phyloP scores from a whole-genome alignment of 1,284 basidiomycete genomes.

The Pseudozyma thailandica region DNA sequence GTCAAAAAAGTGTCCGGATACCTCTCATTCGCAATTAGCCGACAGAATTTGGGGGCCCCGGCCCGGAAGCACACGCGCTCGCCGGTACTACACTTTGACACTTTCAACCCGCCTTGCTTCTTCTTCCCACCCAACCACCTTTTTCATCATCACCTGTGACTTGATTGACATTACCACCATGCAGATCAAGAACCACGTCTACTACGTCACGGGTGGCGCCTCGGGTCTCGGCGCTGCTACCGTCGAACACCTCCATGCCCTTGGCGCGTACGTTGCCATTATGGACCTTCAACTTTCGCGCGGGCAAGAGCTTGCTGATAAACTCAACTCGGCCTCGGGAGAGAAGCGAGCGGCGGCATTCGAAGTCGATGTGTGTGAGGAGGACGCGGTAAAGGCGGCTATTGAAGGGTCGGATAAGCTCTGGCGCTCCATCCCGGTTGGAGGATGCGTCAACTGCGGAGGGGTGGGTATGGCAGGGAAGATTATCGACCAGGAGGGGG shows the following conservation, averaged over 20 bases:
- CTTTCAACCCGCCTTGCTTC: neutral
- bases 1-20: neutral
- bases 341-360: slow-evolving; percentile 39
- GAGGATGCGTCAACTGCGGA: slow-evolving; percentile 67
- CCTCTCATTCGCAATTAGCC: no score
- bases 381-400: slow-evolving; percentile 56
- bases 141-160: neutral
- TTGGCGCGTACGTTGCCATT: slow-evolving; percentile 59
- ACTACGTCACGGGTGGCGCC: slow-evolving; percentile 62
- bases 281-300: slow-evolving; percentile 56
- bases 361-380: slow-evolving; percentile 62
- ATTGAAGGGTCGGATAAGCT: slow-evolving; percentile 48
- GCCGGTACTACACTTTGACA: no score
- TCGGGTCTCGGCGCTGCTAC: slow-evolving; percentile 66
- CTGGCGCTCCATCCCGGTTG: slow-evolving; percentile 54
- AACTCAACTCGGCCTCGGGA: slow-evolving; percentile 25
- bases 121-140: neutral
- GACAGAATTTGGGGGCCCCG: neutral
- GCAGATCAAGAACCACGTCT: slow-evolving; percentile 55
- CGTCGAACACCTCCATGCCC: slow-evolving; percentile 33
- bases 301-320: slow-evolving; percentile 27
- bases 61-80: neutral
- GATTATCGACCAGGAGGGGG: slow-evolving; percentile 60
- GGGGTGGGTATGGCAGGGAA: slow-evolving; percentile 68
- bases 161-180: slow-evolving; percentile 20